Conservation (phyloP, 257 asterid species). For the Nicotiana attenuata region DNA sequence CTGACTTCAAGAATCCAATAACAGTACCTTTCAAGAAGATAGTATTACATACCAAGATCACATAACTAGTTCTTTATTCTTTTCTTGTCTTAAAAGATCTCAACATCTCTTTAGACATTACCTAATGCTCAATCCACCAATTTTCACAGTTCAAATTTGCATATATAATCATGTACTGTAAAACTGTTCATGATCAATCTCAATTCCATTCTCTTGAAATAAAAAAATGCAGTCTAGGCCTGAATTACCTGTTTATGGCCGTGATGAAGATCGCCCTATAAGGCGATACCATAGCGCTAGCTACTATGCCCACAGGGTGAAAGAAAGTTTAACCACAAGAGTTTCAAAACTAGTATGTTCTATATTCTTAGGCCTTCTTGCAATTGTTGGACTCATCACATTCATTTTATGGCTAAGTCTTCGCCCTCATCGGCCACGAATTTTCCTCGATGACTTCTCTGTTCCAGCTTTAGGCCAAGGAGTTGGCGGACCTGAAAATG, state of each 20-base stretch:
- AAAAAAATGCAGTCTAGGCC: constrained; percentile 25
- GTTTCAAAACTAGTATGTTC: constrained; percentile 74
- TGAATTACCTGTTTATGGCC: constrained; percentile 28
- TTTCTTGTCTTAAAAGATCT: background rate
- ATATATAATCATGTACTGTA: background rate
- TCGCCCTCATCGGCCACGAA: constrained; percentile 89
- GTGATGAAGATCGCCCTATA: constrained; percentile 21
- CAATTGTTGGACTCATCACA: constrained; percentile 51
- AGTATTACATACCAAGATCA: background rate
- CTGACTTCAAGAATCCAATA: background rate
- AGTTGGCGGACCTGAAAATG: constrained; percentile 29
- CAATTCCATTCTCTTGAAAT: background rate
- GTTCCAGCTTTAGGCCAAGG: constrained; percentile 37
- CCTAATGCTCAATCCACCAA: background rate
- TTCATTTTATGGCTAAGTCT: constrained; percentile 88
- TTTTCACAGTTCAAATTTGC: background rate
- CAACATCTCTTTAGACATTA: background rate
- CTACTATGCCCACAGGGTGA: constrained; percentile 69
- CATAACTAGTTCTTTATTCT: background rate
- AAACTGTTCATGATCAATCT: background rate
- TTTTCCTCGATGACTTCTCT: constrained; percentile 56
- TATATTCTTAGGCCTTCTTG: constrained; percentile 50
- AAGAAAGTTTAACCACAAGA: constrained; percentile 68
- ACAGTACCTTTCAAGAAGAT: background rate
- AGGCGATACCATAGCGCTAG: constrained; percentile 63